Base-by-base conservation (phyloP, 176 grass and related monocot species). In the Typha latifolia region DNA sequence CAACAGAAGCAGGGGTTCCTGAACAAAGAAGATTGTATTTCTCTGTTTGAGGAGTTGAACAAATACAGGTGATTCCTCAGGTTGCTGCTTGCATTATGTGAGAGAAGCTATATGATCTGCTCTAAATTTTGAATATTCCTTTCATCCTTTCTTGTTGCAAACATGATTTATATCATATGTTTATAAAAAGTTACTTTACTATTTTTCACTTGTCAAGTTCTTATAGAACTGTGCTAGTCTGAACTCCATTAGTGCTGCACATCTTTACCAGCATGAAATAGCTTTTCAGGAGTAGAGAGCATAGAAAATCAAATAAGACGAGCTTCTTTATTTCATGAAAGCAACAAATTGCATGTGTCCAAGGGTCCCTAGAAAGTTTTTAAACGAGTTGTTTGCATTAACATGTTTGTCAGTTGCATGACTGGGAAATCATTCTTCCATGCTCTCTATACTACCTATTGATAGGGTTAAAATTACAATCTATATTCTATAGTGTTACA, bases 21-120 rank as follows among this genome's bases (percentile, higher is more conserved):
- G 68, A 81, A 97, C 83, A 89, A 80, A 52, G 72, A 86, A 49
- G 88, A 97, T 10, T 97, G 83, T 66, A 34, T 89, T 63, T 88
- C 64, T 66, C 85, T 97, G 64, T 90, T 97, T 77, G 86, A 84
- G 64, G 88, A 89, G 81, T 78, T 97, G 48, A 97, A 89, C 69
- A 91, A 85, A 68, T 97, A 97, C 73, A 86, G 93, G 93, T 81
- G 83, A 76, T 57, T 57, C n/a, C 53, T 3, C 48, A 71, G 66
- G 49, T 15, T 3, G 49, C 51, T 67, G 32, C n/a, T 49, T 73
- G 27, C 49, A 52, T 72, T 70, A 2, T 72, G 67, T 34, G 59
- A 32, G 37, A 62, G 37, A 37, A 49, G 62, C 64, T 69, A 69
- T 73, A 49, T 77, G 19, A 37, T 62, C 52, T 67, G 66, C 47